Evolutionary conservation across 129 eudicot genomes (phyloP).

Genomic region (Tanacetum coccineum): DNA sequence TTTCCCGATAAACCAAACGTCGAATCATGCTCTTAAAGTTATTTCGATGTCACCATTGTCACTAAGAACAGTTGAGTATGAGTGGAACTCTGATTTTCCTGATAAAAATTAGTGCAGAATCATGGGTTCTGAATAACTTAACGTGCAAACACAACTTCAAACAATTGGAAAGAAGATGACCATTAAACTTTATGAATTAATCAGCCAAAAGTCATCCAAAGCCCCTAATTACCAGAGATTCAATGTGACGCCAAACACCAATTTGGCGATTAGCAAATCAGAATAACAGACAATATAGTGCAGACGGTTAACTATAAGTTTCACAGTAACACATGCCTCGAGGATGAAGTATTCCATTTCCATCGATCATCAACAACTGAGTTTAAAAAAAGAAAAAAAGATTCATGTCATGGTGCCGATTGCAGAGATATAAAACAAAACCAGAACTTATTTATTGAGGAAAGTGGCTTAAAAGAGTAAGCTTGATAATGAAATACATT

Average conservation of each 20-base stretch:
- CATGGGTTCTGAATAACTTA: background rate
- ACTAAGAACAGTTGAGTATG: no score
- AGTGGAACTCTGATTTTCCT: no score
- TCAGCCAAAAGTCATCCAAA: slow-evolving; percentile 8
- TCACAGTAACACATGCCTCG: slow-evolving; percentile 63
- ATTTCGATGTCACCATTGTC: no score
- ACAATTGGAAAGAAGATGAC: background rate
- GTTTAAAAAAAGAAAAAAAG: background rate
- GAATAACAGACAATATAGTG: background rate
- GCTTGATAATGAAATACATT: slow-evolving; percentile 14
- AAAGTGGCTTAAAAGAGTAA: slow-evolving; percentile 7
- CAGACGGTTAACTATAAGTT: slow-evolving; percentile 12
- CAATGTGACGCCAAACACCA: slow-evolving; percentile 7
- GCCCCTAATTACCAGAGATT: slow-evolving; percentile 2
- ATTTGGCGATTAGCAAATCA: slow-evolving; percentile 1
- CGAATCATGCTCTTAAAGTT: no score
- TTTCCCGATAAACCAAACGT: no score
- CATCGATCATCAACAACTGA: slow-evolving; percentile 95
- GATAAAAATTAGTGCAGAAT: no score
- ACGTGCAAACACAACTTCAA: background rate
- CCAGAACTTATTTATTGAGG: background rate
- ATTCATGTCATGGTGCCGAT: slow-evolving; percentile 15
- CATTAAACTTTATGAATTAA: background rate
- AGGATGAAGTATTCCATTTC: slow-evolving; percentile 98
- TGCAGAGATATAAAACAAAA: background rate